Evolutionary conservation across 169 alveolate genomes (phyloP).

Genomic region (Cryptosporidium sp.): DNA sequence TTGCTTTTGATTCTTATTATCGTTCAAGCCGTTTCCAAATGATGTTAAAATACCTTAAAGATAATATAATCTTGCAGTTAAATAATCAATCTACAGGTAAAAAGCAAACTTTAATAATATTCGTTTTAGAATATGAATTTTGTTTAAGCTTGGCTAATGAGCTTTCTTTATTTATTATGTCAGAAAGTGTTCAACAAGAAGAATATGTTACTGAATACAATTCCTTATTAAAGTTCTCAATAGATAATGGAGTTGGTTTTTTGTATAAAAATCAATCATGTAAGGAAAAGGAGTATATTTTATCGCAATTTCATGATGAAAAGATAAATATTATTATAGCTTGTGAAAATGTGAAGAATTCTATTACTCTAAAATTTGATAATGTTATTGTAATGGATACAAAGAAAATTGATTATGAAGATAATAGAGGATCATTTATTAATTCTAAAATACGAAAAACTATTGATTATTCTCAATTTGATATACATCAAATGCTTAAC

Average conservation of each 20-base stretch:
- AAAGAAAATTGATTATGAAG: slow-evolving; percentile 74
- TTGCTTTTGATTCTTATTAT: slow-evolving; percentile 65
- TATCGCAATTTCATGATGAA: slow-evolving; percentile 19
- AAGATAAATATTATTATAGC: slow-evolving; percentile 27
- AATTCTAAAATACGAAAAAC: slow-evolving; percentile 14
- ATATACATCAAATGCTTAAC: slow-evolving; percentile 32
- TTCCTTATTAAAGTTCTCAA: not conserved
- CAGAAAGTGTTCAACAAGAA: slow-evolving; percentile 8
- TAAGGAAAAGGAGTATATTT: slow-evolving; percentile 6
- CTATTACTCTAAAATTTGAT: slow-evolving; percentile 78
- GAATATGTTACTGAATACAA: not conserved
- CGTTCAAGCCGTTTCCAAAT: slow-evolving; percentile 48
- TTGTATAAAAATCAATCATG: slow-evolving; percentile 15
- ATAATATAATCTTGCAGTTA: slow-evolving; percentile 3
- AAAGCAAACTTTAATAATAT: slow-evolving; percentile 19
- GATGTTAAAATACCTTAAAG: slow-evolving; percentile 44
- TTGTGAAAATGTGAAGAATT: slow-evolving; percentile 44
- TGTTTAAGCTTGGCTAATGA: slow-evolving; percentile 55
- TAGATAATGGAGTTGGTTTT: slow-evolving; percentile 38
- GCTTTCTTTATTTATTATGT: slow-evolving; percentile 14
- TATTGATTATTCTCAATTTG: slow-evolving; percentile 49
- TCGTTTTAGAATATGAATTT: slow-evolving; percentile 39
- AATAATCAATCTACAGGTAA: not conserved
- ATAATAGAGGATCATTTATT: slow-evolving; percentile 17
- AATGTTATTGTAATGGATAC: slow-evolving; percentile 85